These are phyloP conservation scores for Aciculosporium take DNA, from an alignment of 2,329 filamentous ascomycete species.

Conservation along the genomic window DNA sequence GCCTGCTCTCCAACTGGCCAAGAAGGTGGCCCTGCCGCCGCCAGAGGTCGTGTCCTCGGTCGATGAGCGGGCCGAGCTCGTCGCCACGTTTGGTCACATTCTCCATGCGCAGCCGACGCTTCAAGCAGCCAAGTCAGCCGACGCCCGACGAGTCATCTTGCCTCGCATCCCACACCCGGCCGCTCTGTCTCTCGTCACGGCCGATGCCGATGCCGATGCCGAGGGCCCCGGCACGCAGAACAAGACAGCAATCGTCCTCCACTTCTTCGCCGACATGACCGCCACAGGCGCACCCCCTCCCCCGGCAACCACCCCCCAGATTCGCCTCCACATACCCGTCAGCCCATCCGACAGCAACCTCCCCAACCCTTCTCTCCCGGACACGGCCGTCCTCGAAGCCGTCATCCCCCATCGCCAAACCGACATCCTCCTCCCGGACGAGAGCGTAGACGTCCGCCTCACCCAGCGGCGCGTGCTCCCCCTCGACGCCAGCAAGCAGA, in stretches of 20 bases:
- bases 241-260: slow-evolving; percentile 28
- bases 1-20: background rate
- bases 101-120: slow-evolving; percentile 21
- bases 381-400: slow-evolving; percentile 18
- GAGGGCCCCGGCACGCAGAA: slow-evolving; percentile 13
- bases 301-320: slow-evolving; percentile 5
- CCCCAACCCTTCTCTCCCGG: slow-evolving; percentile 14
- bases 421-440: slow-evolving; percentile 32
- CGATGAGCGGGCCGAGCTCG: slow-evolving; percentile 10
- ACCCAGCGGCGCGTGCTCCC: slow-evolving; percentile 22
- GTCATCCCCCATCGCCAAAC: slow-evolving; percentile 16
- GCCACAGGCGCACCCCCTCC: background rate
- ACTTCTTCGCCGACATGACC: slow-evolving; percentile 26
- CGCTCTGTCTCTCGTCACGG: slow-evolving; percentile 24
- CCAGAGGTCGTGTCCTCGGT: background rate
- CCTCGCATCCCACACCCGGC: slow-evolving; percentile 34
- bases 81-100: slow-evolving; percentile 37
- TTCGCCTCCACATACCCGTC: slow-evolving; percentile 20
- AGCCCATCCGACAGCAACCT: slow-evolving; percentile 15
- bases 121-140: slow-evolving; percentile 2
- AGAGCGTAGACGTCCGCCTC: slow-evolving; percentile 35
- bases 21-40: background rate
- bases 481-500: slow-evolving; percentile 22
- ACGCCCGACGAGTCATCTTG: slow-evolving; percentile 24
- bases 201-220: slow-evolving; percentile 18